Conservation (phyloP, 140 eudicot genomes). For the Anethum foeniculum region DNA sequence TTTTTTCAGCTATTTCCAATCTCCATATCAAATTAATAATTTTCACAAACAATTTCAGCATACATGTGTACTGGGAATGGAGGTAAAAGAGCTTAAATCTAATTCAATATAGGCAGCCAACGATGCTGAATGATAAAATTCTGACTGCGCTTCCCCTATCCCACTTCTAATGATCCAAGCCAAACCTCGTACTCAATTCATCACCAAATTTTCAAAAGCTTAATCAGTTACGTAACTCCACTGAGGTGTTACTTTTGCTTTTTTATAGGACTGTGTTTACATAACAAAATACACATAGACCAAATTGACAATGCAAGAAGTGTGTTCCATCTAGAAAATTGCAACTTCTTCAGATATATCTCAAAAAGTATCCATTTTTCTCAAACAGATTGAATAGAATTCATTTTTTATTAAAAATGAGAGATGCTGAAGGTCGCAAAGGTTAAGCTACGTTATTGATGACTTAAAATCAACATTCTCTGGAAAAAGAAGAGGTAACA, state of each 20-base stretch:
- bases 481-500: neutral
- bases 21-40: neutral
- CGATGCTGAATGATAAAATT: neutral
- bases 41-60: neutral
- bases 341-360: neutral
- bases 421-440: neutral
- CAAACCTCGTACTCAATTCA: neutral
- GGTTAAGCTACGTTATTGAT: neutral
- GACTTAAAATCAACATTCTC: neutral
- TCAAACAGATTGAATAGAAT: neutral
- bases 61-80: neutral
- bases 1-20: neutral
- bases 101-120: neutral
- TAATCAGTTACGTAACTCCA: neutral
- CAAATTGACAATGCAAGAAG: neutral
- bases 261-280: neutral
- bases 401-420: neutral
- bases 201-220: neutral
- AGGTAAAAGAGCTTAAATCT: neutral
- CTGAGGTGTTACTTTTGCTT: neutral
- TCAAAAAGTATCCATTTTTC: neutral
- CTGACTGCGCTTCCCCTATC: neutral
- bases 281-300: neutral
- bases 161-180: neutral
- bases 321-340: neutral